These are phyloP conservation scores for Fusarium tanahbumbuense DNA, from an alignment of 2,329 filamentous ascomycete genomes.

Conservation along the genomic window DNA sequence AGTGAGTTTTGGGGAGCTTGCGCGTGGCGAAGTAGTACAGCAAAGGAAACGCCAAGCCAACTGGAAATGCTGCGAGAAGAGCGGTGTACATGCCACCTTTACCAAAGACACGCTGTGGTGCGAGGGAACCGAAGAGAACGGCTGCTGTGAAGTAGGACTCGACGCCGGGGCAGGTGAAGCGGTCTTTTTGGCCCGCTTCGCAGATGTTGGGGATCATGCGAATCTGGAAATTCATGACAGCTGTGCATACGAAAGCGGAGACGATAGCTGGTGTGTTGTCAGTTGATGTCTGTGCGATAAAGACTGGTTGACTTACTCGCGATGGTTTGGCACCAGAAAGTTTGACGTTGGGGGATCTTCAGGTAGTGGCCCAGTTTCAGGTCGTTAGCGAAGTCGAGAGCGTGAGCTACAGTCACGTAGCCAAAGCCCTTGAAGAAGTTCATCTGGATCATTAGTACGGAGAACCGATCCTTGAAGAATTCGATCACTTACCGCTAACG, in stretches of 20 bases:
- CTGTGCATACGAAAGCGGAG: slow-evolving; percentile 52
- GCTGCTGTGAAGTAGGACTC: slow-evolving; percentile 56
- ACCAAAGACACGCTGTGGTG: slow-evolving; percentile 53
- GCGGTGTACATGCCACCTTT: slow-evolving; percentile 51
- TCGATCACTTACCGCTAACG: slow-evolving; percentile 56
- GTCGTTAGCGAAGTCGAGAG: slow-evolving; percentile 52
- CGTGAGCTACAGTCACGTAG: slow-evolving; percentile 54
- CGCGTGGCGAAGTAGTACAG: slow-evolving; percentile 54
- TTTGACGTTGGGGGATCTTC: slow-evolving; percentile 56
- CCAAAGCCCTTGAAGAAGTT: slow-evolving; percentile 61
- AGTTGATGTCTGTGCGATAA: accelerated
- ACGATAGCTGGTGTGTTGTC: slow-evolving; percentile 39
- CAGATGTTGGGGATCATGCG: slow-evolving; percentile 53
- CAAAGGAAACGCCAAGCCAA: slow-evolving; percentile 53
- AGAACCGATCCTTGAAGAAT: slow-evolving; percentile 56
- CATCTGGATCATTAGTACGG: slow-evolving; percentile 44
- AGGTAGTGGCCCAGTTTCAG: slow-evolving; percentile 58
- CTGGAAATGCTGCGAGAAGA: slow-evolving; percentile 55
- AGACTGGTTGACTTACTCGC: slow-evolving; percentile 33
- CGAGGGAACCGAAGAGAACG: slow-evolving; percentile 56
- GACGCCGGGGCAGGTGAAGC: slow-evolving; percentile 54
- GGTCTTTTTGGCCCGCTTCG: slow-evolving; percentile 49
- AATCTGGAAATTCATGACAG: slow-evolving; percentile 54
- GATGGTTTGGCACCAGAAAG: slow-evolving; percentile 51
- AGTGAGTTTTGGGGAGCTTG: slow-evolving; percentile 48